Evolutionary conservation across 805 yeast species (phyloP), one percentile per base, ranked within the genome.

Genomic region (Priceomyces castillae): DNA sequence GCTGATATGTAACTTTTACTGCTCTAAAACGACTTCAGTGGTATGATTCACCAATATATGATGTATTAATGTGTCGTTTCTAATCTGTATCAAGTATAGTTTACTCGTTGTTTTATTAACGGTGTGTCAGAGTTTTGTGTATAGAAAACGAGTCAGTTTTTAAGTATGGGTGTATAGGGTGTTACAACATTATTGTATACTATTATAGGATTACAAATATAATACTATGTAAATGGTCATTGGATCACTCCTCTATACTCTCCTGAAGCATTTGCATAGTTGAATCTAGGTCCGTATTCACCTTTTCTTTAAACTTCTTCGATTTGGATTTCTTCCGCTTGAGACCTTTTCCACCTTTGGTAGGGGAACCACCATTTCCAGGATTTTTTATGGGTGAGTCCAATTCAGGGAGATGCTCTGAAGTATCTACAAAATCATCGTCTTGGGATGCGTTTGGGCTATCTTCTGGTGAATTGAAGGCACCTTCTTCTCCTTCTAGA

Each of bases 221-320:
- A 22, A 22, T 6, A 22, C 6, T 22, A 6, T 22, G 25, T 7
- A 22, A 22, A 22, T 22, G 25, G 9, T 9, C 25, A 7, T 22
- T 9, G 9, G 9, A 28, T 35, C 28, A 41, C 30, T 57, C 61
- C 12, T 59, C 61, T 11, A 67, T 52, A 40, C 66, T 67, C 46
- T 69, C 73, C 48, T 67, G 54, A 30, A 70, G 53, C 71, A 70
- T 67, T 40, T 62, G 62, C 39, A 70, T 47, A 3, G 76, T 70
- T 41, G 58, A 57, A 38, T 69, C 67, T 40, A 70, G 49, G 26
- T 61, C 71, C 34, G 47, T 58, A 47, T 66, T 58, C 39, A 70
- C 51, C 42, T 65, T 64, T 36, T 54, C 47, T 39, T 62, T 56
- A 48, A 69, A 67, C 47, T 59, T 60, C 51, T 67, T 68, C 23